Conservation (phyloP, 495 filamentous ascomycete genomes). For the Xylaria acuta region DNA sequence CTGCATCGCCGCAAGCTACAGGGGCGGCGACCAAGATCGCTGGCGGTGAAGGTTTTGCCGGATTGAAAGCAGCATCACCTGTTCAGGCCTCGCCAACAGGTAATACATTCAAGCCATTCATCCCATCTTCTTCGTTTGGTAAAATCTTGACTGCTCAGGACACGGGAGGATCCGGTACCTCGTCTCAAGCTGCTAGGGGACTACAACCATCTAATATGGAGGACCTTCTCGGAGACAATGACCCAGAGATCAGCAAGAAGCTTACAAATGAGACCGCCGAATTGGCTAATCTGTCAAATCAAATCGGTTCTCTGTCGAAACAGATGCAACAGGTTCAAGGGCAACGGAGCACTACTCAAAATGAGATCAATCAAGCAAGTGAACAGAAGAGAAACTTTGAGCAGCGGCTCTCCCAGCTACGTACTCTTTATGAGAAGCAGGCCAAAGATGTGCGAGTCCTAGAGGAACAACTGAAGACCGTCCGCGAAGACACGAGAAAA, state of each 20-base stretch:
- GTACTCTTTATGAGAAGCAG: constrained; percentile 90
- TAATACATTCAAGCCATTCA: constrained; percentile 83
- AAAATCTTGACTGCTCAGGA: constrained; percentile 77
- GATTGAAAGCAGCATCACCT: constrained; percentile 59
- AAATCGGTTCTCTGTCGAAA: constrained; percentile 85
- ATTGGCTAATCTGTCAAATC: constrained; percentile 95
- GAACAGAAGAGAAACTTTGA: constrained; percentile 93
- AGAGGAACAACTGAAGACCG: constrained; percentile 78
- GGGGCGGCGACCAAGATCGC: constrained; percentile 21
- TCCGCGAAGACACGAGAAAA: constrained; percentile 81
- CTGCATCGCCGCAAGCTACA: constrained; percentile 74
- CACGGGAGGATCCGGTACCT: constrained; percentile 73
- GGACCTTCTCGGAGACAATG: constrained; percentile 92
- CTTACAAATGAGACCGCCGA: constrained; percentile 88
- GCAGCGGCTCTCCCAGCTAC: constrained; percentile 79
- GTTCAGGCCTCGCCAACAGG: constrained; percentile 53
- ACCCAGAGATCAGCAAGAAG: constrained; percentile 87
- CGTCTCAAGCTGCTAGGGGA: constrained; percentile 41
- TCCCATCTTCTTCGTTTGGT: constrained; percentile 89
- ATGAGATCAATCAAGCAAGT: constrained; percentile 75
- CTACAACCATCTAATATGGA: constrained; percentile 66
- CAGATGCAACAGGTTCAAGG: constrained; percentile 92
- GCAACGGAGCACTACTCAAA: constrained; percentile 77
- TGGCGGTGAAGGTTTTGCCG: constrained; percentile 64
- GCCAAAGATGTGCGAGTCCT: constrained; percentile 82